Evolutionary conservation across 139 green algal genomes (phyloP), one percentile per base, ranked within the genome.

Genomic region (Closterium sp.): DNA sequence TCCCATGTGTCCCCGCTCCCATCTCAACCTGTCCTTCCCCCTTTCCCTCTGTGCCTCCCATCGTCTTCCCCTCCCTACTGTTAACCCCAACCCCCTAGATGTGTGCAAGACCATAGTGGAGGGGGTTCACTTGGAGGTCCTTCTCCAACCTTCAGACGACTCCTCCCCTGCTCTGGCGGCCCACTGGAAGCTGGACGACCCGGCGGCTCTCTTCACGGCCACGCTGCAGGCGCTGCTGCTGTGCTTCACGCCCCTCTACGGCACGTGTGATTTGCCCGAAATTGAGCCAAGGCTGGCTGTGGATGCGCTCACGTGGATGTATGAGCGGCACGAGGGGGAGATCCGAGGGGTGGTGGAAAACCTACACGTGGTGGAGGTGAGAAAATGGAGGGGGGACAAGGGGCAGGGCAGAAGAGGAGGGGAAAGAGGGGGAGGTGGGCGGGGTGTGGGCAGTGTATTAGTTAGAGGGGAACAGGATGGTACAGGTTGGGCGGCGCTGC

Each of bases 221-320:
- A 34, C 93, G 64, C 89, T 93, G 88, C 88, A 93, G 34, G 43
- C 90, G 38, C 86, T 93, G 9, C 86, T 92, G 23, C 35, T 93
- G 0, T 86, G 86, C 32, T 93, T 93, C 66, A 93, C 90, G 38
- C 87, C 87, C 12, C 87, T 93, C 28, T 91, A 91, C 84, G 90
- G 86, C 38, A 91, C 87, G 30, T 81, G 87, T 55, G 76, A 89
- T 9, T 23, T 92, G 28, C 89, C 89, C 0, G 90, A 93, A 23
- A 34, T 93, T 7, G 90, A 93, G 64, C 90, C 87, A 9, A 33
- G 90, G 4, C 34, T 93, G 23, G 90, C 90, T 1, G 35, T 93
- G 90, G 90, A 69, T 92, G 19, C 92, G 34, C 76, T 88, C 93
- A 34, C 90, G 34, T 12, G 84, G 90, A 88, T 93, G 21, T 93